These are phyloP conservation scores for Ganoderma sp. DNA, from an alignment of 1,284 basidiomycete genomes.

Conservation along the genomic window DNA sequence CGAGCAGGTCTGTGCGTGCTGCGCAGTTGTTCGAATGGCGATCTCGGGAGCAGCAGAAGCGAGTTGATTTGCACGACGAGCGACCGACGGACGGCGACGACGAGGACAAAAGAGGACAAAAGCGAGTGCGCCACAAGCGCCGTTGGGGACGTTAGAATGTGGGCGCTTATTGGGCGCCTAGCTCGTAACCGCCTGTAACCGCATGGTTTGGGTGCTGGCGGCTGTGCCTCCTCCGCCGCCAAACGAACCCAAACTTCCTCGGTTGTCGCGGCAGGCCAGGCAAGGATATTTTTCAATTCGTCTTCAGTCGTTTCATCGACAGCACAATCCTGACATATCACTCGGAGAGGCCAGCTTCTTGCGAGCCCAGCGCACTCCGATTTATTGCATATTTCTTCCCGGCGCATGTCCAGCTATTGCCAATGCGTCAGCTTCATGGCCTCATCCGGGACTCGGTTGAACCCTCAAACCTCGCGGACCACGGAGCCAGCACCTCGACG, in stretches of 20 bases:
- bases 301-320: not conserved
- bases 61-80: conserved; percentile 3
- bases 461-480: not conserved
- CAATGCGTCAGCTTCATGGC: not conserved
- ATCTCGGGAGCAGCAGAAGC: not conserved
- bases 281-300: not conserved
- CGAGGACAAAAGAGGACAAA: not conserved
- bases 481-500: not conserved
- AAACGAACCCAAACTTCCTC: not conserved
- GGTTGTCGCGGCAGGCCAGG: not conserved
- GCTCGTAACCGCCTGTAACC: not conserved
- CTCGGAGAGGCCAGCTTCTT: not conserved
- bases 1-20: not conserved
- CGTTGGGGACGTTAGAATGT: not conserved
- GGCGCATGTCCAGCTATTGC: not conserved
- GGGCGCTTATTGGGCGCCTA: not conserved
- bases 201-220: not conserved
- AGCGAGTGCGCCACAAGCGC: not conserved
- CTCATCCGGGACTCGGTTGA: not conserved
- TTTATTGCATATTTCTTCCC: not conserved
- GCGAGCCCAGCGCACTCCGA: not conserved
- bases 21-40: not conserved
- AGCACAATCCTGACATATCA: not conserved
- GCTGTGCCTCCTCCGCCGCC: not conserved
- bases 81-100: not conserved